Conservation (phyloP, 768 basidiomycete species). For the Glaciozyma martinii region DNA sequence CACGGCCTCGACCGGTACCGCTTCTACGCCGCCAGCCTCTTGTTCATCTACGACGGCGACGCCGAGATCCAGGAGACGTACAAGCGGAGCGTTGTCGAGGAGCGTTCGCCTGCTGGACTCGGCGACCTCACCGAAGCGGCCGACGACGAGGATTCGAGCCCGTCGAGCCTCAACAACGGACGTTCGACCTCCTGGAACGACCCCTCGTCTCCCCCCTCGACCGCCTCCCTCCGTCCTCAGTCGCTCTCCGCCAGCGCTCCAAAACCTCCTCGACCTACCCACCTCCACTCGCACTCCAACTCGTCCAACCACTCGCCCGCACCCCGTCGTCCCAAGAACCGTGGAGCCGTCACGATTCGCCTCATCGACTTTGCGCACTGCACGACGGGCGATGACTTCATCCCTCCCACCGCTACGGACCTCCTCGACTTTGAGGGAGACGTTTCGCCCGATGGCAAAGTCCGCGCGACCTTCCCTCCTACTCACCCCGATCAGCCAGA, state of each 20-base stretch:
- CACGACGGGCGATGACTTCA: constrained; percentile 87
- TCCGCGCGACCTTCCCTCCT: constrained; percentile 89
- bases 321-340: constrained; percentile 62
- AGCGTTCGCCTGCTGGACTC: constrained; percentile 8
- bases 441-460: constrained; percentile 61
- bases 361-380: constrained; percentile 99
- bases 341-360: constrained; percentile 85
- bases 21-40: constrained; percentile 93
- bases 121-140: constrained; percentile 17
- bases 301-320: constrained; percentile 32
- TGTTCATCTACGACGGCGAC: constrained; percentile 97
- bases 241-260: constrained; percentile 1
- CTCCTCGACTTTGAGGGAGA: constrained; percentile 39
- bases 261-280: not conserved
- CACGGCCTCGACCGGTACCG: constrained; percentile 85
- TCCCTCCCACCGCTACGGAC: constrained; percentile 44
- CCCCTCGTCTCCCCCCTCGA: not conserved
- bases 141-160: constrained; percentile 24
- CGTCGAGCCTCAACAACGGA: not conserved
- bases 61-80: constrained; percentile 64
- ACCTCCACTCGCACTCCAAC: not conserved
- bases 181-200: not conserved
- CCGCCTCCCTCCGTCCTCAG: not conserved
- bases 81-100: constrained; percentile 19
- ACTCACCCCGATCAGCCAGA: constrained; percentile 83